Evolutionary conservation across 495 filamentous ascomycete species (phyloP), one percentile per base, ranked within the genome.

Genomic region (Penicillium steckii): DNA sequence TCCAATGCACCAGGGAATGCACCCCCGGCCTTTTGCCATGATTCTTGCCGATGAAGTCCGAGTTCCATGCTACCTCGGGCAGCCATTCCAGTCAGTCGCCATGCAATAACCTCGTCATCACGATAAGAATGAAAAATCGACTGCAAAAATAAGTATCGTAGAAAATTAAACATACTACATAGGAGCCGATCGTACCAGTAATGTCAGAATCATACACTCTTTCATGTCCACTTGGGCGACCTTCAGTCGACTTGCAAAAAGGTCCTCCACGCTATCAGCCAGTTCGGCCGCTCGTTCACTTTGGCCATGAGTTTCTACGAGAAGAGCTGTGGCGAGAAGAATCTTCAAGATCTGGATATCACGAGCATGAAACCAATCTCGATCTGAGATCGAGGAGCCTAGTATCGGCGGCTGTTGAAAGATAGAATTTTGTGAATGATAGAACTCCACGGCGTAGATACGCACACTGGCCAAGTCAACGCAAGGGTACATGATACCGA

Each of bases 401-500:
- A 80, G 79, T 62, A 81, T 86, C 4, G 38, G 8, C 1, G 62
- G 60, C 46, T 75, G 76, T 3, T 86, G 56, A 44, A 59, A 72
- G 8, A 12, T 80, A 75, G 56, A 23, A 17, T 15, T 37, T 42
- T 37, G 24, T 15, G 50, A 46, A 32, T 41, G 45, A n/a, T 88
- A 80, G 42, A 71, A 76, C 17, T 73, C 71, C 7, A 60, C 49
- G 12, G 68, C 66, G 30, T 74, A 76, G 13, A 55, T 61, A 27
- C 73, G 70, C 42, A 90, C 73, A 38, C 76, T 75, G 18, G 88
- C 81, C 27, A 93, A 83, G 57, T 87, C 77, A 13, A 94, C 68
- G 25, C 92, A 81, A 0, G 89, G 89, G 64, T 92, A 95, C 88
- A 93, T 92, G 37, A 88, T 70, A 12, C 87, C 86, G 43, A 92